phyloP scores from a whole-genome alignment of 371 early-diverging fungal species.

The Nosema muscidifuracis region DNA sequence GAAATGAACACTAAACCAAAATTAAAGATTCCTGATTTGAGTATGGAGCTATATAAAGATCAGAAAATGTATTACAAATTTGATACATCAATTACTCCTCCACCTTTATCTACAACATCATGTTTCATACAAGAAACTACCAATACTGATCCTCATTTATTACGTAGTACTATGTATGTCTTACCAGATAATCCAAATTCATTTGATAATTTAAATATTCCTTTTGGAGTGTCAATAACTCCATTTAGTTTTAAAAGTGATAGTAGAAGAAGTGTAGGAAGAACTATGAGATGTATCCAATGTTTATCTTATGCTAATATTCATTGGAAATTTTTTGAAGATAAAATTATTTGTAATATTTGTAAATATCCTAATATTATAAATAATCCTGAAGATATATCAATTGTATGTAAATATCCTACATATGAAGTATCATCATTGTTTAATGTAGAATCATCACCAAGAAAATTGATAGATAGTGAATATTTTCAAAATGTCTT shows the following conservation, averaged over 20 bases:
- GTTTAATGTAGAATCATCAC: no score
- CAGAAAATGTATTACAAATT: conserved; percentile 19
- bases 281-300: conserved; percentile 40
- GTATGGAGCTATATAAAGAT: conserved; percentile 25
- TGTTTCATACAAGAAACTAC: conserved; percentile 39
- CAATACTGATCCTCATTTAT: conserved; percentile 42
- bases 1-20: conserved; percentile 31
- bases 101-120: conserved; percentile 50
- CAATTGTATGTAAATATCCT: conserved; percentile 7
- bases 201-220: conserved; percentile 53
- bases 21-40: conserved; percentile 31
- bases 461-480: conserved; percentile 1
- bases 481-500: background rate
- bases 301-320: conserved; percentile 53
- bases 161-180: conserved; percentile 59
- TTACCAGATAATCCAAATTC: conserved; percentile 51
- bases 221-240: conserved; percentile 50
- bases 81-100: conserved; percentile 32
- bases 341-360: conserved; percentile 56
- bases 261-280: background rate
- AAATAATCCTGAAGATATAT: background rate
- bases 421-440: background rate
- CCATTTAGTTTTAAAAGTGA: conserved; percentile 49
- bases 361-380: conserved; percentile 42
- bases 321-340: background rate